These are phyloP conservation scores for Psophocarpus tetragonolobus DNA, from an alignment of 306 rosid species.

Conservation along the genomic window DNA sequence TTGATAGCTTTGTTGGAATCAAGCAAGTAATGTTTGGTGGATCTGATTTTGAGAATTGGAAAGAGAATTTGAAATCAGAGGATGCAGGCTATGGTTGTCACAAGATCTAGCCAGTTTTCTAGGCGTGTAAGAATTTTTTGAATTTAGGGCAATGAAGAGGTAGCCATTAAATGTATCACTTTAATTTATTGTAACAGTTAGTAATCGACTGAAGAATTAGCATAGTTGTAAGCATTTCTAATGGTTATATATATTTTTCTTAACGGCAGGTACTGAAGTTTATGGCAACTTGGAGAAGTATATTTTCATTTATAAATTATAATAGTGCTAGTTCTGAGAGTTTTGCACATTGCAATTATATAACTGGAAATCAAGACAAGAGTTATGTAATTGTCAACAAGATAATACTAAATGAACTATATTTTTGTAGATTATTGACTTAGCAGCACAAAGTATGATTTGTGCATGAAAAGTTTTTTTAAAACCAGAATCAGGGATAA, in stretches of 20 bases:
- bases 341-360: no score
- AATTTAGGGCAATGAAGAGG: background rate
- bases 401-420: background rate
- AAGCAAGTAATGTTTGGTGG: constrained; percentile 88
- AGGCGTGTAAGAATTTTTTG: constrained; percentile 1
- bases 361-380: background rate
- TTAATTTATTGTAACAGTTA: background rate
- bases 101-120: constrained; percentile 53
- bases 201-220: background rate
- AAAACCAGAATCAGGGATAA: no score
- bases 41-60: constrained; percentile 79
- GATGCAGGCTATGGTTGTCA: constrained; percentile 71
- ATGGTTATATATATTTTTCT: background rate
- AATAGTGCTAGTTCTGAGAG: no score
- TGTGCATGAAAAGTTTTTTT: no score
- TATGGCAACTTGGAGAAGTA: no score
- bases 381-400: background rate
- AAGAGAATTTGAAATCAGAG: constrained; percentile 77
- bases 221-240: background rate
- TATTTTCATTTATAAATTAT: no score
- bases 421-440: background rate
- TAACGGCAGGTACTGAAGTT: background rate
- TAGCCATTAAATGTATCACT: background rate
- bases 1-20: constrained; percentile 72
- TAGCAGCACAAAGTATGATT: background rate